These are phyloP conservation scores for Quercus glauca DNA, from an alignment of 306 rosid species.

Conservation along the genomic window DNA sequence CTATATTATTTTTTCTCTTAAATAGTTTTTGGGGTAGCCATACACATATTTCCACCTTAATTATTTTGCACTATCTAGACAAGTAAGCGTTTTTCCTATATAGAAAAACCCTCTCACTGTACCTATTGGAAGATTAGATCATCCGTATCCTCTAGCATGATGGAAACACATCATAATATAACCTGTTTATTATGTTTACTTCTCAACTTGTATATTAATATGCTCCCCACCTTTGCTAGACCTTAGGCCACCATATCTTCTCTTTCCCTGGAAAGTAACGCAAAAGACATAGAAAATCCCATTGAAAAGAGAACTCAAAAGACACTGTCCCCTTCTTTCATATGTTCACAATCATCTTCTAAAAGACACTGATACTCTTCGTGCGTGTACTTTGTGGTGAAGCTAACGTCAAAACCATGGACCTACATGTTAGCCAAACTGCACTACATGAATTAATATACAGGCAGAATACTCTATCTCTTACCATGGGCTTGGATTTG, in stretches of 20 bases:
- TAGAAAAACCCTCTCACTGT: background rate
- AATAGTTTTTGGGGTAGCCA: background rate
- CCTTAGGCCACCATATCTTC: background rate
- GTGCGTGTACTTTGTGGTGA: slow-evolving; percentile 6
- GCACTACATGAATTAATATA: slow-evolving; percentile 19
- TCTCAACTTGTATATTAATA: slow-evolving; percentile 15
- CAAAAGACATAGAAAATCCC: slow-evolving; percentile 12
- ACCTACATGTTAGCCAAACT: slow-evolving; percentile 32
- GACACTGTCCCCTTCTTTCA: background rate
- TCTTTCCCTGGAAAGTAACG: slow-evolving; percentile 7
- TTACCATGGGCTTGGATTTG: slow-evolving; percentile 15
- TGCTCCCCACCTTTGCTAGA: slow-evolving; percentile 30
- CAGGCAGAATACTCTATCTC: slow-evolving; percentile 13
- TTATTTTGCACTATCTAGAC: slow-evolving; percentile 1
- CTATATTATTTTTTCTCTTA: background rate
- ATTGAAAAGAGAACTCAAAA: background rate
- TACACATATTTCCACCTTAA: background rate
- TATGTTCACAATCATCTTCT: slow-evolving; percentile 9
- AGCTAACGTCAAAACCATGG: slow-evolving; percentile 14
- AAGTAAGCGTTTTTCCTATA: slow-evolving; percentile 2
- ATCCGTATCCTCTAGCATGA: slow-evolving; percentile 6
- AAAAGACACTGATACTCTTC: slow-evolving; percentile 12
- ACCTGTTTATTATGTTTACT: slow-evolving; percentile 5
- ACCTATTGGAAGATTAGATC: slow-evolving; percentile 36
- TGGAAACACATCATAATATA: slow-evolving; percentile 1